phyloP scores from a whole-genome alignment of 2,329 filamentous ascomycete genomes.

The Pseudogymnoascus sp. region DNA sequence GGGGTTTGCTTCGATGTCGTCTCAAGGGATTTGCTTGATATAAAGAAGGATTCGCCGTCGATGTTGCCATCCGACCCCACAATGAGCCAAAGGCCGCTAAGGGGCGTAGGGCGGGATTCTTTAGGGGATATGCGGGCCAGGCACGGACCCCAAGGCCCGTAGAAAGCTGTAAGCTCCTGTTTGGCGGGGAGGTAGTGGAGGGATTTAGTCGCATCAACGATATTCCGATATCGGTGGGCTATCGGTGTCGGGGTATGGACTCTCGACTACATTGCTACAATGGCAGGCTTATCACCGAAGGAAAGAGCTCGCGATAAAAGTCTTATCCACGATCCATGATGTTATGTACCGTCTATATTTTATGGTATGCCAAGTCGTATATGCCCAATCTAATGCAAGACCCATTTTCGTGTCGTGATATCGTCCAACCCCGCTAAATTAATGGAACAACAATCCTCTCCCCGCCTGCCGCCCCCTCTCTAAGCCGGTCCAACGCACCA shows the following conservation, averaged over 20 bases:
- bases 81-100: neutral
- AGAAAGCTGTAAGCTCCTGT: neutral
- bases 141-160: neutral
- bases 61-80: conserved; percentile 2
- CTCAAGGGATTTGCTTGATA: neutral
- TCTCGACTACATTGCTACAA: neutral
- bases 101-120: neutral
- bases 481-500: neutral
- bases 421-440: neutral
- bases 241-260: neutral
- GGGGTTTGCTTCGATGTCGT: neutral
- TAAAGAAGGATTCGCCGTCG: neutral
- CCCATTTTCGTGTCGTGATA: neutral
- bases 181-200: neutral
- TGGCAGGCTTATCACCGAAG: neutral
- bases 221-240: neutral
- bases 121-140: neutral
- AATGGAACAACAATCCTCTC: conserved; percentile 55
- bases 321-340: neutral
- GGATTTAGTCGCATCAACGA: neutral
- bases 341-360: conserved; percentile 3
- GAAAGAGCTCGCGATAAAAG: neutral
- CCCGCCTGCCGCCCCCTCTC: conserved; percentile 55
- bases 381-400: neutral
- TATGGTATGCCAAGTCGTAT: neutral